Percentiles rank a stretch among this genome's conserved stretches.
phyloP scores from a whole-genome alignment of 192 early-diverging fungal species.

The Cetraspora pellucida region DNA sequence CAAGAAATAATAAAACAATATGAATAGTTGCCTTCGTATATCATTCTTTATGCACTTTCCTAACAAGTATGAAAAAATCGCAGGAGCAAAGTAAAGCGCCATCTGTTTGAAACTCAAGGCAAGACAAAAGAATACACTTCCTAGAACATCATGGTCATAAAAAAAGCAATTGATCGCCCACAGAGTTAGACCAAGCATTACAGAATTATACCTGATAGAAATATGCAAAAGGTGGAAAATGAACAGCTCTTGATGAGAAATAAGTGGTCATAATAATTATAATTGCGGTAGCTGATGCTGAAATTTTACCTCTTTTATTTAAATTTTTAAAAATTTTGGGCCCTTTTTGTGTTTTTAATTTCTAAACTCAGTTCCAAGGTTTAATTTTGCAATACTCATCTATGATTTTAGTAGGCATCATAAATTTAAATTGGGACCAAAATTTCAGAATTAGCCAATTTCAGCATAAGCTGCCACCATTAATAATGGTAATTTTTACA shows the following conservation, averaged over 20 bases:
- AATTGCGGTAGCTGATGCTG: neutral
- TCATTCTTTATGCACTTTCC: constrained; percentile 65
- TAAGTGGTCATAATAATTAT: neutral
- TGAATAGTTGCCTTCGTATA: constrained; percentile 42
- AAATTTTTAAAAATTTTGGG: neutral
- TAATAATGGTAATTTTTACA: too few relatives aligned
- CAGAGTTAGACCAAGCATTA: constrained; percentile 93
- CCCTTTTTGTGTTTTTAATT: too few relatives aligned
- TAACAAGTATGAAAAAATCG: constrained; percentile 88
- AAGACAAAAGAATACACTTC: constrained; percentile 80
- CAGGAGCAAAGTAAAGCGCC: constrained; percentile 91
- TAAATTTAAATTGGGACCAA: too few relatives aligned
- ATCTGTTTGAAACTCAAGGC: constrained; percentile 95
- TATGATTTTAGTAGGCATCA: too few relatives aligned
- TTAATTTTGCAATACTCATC: too few relatives aligned
- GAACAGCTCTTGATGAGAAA: neutral
- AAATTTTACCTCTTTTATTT: neutral
- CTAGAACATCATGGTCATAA: constrained; percentile 63
- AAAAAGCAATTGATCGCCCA: constrained; percentile 74
- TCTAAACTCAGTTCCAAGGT: too few relatives aligned
- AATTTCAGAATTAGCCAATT: too few relatives aligned
- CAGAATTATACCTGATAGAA: constrained; percentile 76
- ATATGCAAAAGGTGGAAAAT: neutral
- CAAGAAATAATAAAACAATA: too few relatives aligned
- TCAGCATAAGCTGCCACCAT: too few relatives aligned